Percentiles rank a stretch among this genome's conserved stretches.
phyloP scores from a whole-genome alignment of 768 basidiomycete genomes.

The Termitomyces sp. region DNA sequence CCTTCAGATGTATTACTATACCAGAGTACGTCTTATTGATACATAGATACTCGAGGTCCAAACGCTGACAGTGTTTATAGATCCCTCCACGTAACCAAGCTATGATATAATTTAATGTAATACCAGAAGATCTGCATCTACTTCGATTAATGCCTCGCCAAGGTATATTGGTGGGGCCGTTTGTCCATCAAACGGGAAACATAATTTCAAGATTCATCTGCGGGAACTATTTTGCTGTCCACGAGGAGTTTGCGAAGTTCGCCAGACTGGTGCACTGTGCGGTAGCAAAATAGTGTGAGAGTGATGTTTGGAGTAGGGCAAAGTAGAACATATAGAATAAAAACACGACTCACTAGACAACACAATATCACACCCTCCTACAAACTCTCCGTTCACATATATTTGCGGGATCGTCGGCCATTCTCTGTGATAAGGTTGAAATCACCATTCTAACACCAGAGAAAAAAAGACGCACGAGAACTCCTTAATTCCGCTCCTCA shows the following conservation, averaged over 20 bases:
- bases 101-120: background rate
- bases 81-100: background rate
- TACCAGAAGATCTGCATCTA: background rate
- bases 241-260: conserved; percentile 82
- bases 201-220: background rate
- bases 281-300: background rate
- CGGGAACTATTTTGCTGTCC: conserved; percentile 64
- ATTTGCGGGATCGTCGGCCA: conserved; percentile 98
- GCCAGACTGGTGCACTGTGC: conserved; percentile 90
- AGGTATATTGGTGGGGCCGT: background rate
- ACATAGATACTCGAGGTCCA: conserved; percentile 1
- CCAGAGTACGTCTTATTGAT: conserved; percentile 1
- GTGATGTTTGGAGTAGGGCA: background rate
- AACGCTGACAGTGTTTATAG: background rate
- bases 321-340: conserved; percentile 4
- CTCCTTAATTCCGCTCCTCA: conserved; percentile 87
- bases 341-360: conserved; percentile 64
- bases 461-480: conserved; percentile 74
- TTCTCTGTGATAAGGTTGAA: conserved; percentile 46
- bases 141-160: background rate
- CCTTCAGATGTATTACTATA: background rate
- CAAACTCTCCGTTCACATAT: conserved; percentile 91
- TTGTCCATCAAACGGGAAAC: background rate
- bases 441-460: background rate
- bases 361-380: conserved; percentile 96